phyloP scores from a whole-genome alignment of 306 rosid genomes.

The Ceratonia siliqua region DNA sequence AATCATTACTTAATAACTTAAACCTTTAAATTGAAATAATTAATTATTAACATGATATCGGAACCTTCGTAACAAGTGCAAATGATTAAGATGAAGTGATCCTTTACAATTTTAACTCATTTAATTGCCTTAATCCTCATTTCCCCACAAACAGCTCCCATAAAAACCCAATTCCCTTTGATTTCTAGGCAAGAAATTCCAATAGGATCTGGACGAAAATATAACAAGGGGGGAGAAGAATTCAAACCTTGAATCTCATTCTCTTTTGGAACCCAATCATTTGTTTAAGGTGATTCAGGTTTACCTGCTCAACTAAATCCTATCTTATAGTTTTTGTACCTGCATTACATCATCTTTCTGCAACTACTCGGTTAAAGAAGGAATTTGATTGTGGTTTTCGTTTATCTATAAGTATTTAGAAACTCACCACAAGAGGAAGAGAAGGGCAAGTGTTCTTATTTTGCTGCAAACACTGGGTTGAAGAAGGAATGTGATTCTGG shows the following conservation, averaged over 20 bases:
- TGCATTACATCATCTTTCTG: constrained; percentile 15
- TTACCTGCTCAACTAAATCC: constrained; percentile 28
- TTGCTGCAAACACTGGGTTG: constrained; percentile 12
- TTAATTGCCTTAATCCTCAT: constrained; percentile 24
- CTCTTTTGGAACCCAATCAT: constrained; percentile 32
- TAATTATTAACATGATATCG: no score
- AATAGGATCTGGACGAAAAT: constrained; percentile 29
- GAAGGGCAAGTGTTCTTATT: constrained; percentile 4
- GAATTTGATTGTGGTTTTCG: constrained; percentile 29
- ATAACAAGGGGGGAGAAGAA: constrained; percentile 37
- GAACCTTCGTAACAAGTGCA: no score
- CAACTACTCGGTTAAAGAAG: constrained; percentile 19
- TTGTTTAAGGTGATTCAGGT: constrained; percentile 38
- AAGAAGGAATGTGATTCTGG: constrained; percentile 30
- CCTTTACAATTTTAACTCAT: no score
- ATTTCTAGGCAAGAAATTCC: constrained; percentile 46
- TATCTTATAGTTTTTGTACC: background rate
- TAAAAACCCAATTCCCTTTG: no score
- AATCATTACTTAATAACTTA: no score
- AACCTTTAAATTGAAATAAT: no score
- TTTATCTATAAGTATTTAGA: constrained; percentile 3
- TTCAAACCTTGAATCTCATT: constrained; percentile 30
- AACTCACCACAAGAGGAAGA: background rate
- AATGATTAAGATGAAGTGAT: no score
- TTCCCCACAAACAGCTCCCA: constrained; percentile 31